These are phyloP conservation scores for Phyllachora maydis DNA, from an alignment of 2,329 filamentous ascomycete genomes.

Conservation along the genomic window DNA sequence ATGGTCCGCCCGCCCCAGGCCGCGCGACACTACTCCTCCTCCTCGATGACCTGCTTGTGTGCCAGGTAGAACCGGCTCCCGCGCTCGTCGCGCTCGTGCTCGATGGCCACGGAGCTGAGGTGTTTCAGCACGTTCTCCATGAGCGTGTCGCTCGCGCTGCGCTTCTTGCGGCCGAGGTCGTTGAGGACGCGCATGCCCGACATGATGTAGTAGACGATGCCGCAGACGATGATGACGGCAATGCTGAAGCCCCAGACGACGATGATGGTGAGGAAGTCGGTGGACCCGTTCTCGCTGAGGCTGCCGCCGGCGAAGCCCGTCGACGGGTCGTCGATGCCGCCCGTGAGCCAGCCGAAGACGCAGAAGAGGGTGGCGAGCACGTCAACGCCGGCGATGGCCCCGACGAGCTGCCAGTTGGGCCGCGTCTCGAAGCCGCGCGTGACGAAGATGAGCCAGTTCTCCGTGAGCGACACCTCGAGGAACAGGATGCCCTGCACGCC, in stretches of 20 bases:
- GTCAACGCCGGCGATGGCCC: constrained; percentile 52
- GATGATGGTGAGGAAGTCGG: constrained; percentile 37
- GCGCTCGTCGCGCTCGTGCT: constrained; percentile 31
- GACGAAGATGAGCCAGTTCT: constrained; percentile 67
- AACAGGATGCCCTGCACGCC: constrained; percentile 57
- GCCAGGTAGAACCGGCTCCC: constrained; percentile 15
- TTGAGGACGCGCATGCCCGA: constrained; percentile 36
- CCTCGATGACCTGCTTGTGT: constrained; percentile 4
- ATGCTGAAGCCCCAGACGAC: constrained; percentile 47
- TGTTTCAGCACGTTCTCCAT: constrained; percentile 47
- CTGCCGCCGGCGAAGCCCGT: constrained; percentile 11
- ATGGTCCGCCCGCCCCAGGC: too few species aligned
- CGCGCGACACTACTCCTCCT: constrained; percentile 5
- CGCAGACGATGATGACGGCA: constrained; percentile 42
- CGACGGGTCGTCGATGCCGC: constrained; percentile 16
- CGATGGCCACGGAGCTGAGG: constrained; percentile 40
- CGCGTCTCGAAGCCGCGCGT: constrained; percentile 53
- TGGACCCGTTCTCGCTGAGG: constrained; percentile 17
- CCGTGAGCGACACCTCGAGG: constrained; percentile 50
- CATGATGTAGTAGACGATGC: constrained; percentile 42
- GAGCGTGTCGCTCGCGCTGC: constrained; percentile 36
- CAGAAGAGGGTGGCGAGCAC: constrained; percentile 52
- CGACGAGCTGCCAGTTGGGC: constrained; percentile 55
- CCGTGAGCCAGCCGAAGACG: constrained; percentile 54
- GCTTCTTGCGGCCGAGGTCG: constrained; percentile 41